These are phyloP conservation scores for Diaporthe sp. DNA, from an alignment of 2,329 filamentous ascomycete genomes.

Conservation along the genomic window DNA sequence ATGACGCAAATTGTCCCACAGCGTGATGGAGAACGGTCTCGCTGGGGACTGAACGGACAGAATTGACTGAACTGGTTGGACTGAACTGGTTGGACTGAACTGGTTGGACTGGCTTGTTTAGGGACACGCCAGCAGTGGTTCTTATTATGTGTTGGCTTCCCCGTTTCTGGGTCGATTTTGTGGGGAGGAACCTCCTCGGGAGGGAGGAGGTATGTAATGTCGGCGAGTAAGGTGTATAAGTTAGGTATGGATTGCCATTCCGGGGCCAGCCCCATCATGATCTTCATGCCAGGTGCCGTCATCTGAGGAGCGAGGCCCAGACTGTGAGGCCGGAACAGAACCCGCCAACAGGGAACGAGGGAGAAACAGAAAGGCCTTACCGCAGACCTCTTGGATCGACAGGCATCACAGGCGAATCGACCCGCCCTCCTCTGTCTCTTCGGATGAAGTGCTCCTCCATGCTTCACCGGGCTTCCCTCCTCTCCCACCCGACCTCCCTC, in stretches of 20 bases:
- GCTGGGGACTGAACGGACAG: too few relatives aligned
- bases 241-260: neutral
- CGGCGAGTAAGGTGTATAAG: too few relatives aligned
- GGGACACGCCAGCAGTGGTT: too few relatives aligned
- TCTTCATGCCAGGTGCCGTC: neutral
- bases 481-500: neutral
- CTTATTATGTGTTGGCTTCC: too few relatives aligned
- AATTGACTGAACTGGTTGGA: too few relatives aligned
- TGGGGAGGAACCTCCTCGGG: too few relatives aligned
- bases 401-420: slow-evolving; percentile 30
- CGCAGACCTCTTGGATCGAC: slow-evolving; percentile 29
- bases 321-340: neutral
- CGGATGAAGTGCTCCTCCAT: neutral
- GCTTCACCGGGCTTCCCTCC: neutral
- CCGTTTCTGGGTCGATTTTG: too few relatives aligned
- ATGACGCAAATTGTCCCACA: too few relatives aligned
- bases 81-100: neutral
- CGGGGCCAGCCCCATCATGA: neutral
- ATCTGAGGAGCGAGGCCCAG: neutral
- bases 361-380: neutral
- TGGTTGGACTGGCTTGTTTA: too few relatives aligned
- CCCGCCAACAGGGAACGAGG: neutral
- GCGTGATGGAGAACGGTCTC: too few relatives aligned
- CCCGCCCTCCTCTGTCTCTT: slow-evolving; percentile 22
- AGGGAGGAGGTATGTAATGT: too few relatives aligned